Conservation (phyloP, 768 basidiomycete genomes). For the Tulasnella sp. region DNA sequence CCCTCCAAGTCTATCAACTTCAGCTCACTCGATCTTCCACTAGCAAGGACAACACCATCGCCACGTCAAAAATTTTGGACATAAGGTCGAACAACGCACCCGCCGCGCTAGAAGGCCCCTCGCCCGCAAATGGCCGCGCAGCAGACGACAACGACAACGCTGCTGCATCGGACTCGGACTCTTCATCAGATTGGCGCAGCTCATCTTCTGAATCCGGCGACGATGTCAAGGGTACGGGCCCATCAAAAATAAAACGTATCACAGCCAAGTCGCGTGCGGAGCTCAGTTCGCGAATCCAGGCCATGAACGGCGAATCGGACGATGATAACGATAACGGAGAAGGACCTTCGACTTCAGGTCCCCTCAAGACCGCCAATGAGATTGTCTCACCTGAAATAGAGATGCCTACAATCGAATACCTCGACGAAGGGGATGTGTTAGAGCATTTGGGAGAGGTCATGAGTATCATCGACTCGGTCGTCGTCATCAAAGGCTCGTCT, state of each 20-base stretch:
- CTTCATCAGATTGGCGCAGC: background rate
- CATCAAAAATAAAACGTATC: background rate
- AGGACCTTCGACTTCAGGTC: background rate
- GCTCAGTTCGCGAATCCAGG: background rate
- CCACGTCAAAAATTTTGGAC: background rate
- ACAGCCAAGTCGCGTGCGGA: background rate
- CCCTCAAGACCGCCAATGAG: slow-evolving; percentile 25
- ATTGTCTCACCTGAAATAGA: slow-evolving; percentile 30
- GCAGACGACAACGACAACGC: background rate
- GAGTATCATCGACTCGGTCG: slow-evolving; percentile 60
- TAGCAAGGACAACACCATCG: background rate
- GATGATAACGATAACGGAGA: background rate
- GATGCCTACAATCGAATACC: slow-evolving; percentile 52
- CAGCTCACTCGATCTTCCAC: background rate
- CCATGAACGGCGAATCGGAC: slow-evolving; percentile 3
- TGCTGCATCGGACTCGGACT: background rate
- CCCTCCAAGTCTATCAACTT: background rate
- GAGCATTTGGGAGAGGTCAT: slow-evolving; percentile 71
- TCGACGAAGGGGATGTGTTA: slow-evolving; percentile 52
- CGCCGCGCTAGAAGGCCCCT: background rate
- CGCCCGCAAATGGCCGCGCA: background rate
- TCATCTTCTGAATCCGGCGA: background rate
- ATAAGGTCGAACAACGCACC: background rate
- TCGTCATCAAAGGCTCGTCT: slow-evolving; percentile 56
- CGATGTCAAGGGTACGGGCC: background rate